phyloP scores from a whole-genome alignment of 2,329 filamentous ascomycete species.

The Cercospora berteroae region DNA sequence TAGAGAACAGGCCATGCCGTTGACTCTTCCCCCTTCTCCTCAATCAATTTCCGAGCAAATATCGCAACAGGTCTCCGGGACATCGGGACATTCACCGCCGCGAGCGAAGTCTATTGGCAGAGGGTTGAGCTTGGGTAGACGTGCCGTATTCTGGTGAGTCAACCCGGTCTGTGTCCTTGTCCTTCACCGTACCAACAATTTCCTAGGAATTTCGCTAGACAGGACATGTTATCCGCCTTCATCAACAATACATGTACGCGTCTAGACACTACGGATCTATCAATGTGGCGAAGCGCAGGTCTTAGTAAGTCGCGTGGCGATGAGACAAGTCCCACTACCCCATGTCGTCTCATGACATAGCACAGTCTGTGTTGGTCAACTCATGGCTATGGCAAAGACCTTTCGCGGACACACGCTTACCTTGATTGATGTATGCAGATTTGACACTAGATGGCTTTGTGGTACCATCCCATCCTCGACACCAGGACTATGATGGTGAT shows the following conservation, averaged over 20 bases:
- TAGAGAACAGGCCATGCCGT: conserved; percentile 50
- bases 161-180: neutral
- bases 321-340: neutral
- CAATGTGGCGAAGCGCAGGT: conserved; percentile 63
- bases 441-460: conserved; percentile 52
- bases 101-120: neutral
- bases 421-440: neutral
- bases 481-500: conserved; percentile 44
- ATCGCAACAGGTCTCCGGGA: conserved; percentile 11
- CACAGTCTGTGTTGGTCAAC: neutral
- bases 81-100: conserved; percentile 2
- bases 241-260: conserved; percentile 62
- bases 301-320: conserved; percentile 45
- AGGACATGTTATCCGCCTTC: conserved; percentile 64
- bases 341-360: neutral
- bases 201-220: conserved; percentile 59
- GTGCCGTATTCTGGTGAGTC: conserved; percentile 57
- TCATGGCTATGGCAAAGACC: neutral
- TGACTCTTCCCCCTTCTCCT: conserved; percentile 45
- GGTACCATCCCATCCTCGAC: conserved; percentile 48
- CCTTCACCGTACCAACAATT: neutral
- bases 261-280: conserved; percentile 61
- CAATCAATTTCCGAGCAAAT: conserved; percentile 28
- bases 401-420: neutral
- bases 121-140: conserved; percentile 55